Conservation (phyloP, 192 early-diverging fungal genomes). For the Backusella liffmaniae region DNA sequence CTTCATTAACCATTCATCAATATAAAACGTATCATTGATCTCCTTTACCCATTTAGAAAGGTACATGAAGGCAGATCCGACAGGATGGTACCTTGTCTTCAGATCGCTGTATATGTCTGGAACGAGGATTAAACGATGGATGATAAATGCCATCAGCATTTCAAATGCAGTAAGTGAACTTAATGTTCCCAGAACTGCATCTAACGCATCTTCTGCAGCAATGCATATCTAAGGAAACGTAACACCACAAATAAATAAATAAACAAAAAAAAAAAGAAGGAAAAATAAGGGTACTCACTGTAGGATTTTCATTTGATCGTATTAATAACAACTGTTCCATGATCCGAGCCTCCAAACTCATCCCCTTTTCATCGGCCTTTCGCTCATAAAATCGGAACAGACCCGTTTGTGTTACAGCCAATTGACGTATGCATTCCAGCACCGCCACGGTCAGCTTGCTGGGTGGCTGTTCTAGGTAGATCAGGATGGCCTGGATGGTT, state of each 20-base stretch:
- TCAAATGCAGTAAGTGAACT: constrained; percentile 33
- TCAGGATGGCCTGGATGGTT: constrained; percentile 13
- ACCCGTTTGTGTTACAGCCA: constrained; percentile 27
- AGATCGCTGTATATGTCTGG: neutral
- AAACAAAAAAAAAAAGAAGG: neutral
- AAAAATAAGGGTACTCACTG: constrained; percentile 12
- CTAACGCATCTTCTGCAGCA: constrained; percentile 39
- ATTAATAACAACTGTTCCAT: constrained; percentile 11
- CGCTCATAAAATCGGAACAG: constrained; percentile 33
- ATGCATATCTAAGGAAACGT: constrained; percentile 23
- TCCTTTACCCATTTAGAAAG: constrained; percentile 28
- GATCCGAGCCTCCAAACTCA: constrained; percentile 16
- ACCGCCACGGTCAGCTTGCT: neutral
- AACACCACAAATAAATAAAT: neutral
- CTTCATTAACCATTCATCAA: constrained; percentile 28
- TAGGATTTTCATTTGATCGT: constrained; percentile 18
- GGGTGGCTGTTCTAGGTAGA: neutral
- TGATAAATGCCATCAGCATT: constrained; percentile 27
- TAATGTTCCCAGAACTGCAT: constrained; percentile 26
- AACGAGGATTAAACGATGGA: constrained; percentile 12
- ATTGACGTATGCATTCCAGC: constrained; percentile 24
- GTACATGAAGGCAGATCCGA: constrained; percentile 34
- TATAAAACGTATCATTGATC: constrained; percentile 18
- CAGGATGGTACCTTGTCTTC: constrained; percentile 24
- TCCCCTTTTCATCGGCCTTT: constrained; percentile 12